Evolutionary conservation across 306 rosid genomes (phyloP).

Genomic region (Malus orientalis): DNA sequence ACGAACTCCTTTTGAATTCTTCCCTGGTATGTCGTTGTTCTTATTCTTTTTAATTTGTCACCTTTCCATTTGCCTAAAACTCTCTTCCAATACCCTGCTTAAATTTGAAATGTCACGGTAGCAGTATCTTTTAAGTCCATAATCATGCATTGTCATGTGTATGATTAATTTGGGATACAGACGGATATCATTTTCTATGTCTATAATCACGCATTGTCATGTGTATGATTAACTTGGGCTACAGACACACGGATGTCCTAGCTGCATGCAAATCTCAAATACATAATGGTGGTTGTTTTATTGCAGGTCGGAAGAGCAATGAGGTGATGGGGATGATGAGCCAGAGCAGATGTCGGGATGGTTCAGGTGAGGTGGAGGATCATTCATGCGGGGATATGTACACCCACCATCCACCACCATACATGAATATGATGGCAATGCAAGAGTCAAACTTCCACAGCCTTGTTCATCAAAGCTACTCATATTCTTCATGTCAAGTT

Average conservation of each 20-base stretch:
- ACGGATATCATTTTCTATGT: too few species aligned
- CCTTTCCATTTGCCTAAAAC: neutral
- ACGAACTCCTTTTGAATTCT: slow-evolving; percentile 36
- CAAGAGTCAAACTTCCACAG: slow-evolving; percentile 26
- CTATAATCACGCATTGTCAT: neutral
- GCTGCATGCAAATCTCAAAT: neutral
- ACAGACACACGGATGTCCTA: neutral
- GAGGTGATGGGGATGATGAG: slow-evolving; percentile 23
- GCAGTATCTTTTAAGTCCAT: neutral
- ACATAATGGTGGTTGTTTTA: neutral
- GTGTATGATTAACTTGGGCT: neutral
- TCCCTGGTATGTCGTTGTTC: slow-evolving; percentile 37
- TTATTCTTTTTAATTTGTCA: neutral
- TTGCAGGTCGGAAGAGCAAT: slow-evolving; percentile 37
- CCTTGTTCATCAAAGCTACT: slow-evolving; percentile 14
- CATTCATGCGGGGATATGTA: slow-evolving; percentile 8
- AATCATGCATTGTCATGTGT: neutral
- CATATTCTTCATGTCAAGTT: slow-evolving; percentile 28
- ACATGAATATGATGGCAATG: slow-evolving; percentile 36
- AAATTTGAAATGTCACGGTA: neutral
- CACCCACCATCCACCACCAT: slow-evolving; percentile 12
- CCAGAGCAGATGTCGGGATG: slow-evolving; percentile 34
- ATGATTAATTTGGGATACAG: neutral
- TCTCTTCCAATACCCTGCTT: neutral
- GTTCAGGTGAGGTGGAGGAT: slow-evolving; percentile 14